Percentiles rank a stretch among this genome's conserved stretches.
Conservation (phyloP, 495 filamentous ascomycete genomes). For the Penicillium fimorum region DNA sequence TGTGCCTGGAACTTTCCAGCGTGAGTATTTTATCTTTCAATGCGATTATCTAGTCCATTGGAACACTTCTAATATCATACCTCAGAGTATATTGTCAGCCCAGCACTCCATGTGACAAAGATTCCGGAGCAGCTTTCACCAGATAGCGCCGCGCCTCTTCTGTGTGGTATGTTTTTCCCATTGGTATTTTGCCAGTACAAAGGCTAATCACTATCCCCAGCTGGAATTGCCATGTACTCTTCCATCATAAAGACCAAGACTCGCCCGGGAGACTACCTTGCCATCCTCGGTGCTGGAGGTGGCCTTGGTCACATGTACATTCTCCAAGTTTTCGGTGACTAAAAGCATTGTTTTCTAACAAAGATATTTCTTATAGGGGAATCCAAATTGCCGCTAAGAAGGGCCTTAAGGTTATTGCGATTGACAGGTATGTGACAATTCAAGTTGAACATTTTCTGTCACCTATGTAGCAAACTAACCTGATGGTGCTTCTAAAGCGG, state of each 20-base stretch:
- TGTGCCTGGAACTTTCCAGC: conserved; percentile 47
- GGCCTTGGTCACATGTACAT: conserved; percentile 46
- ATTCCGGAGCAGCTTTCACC: conserved; percentile 36
- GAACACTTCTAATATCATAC: not conserved
- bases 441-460: not conserved
- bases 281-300: conserved; percentile 44
- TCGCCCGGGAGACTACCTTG: conserved; percentile 41
- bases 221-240: conserved; percentile 50
- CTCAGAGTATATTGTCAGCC: conserved; percentile 42
- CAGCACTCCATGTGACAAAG: conserved; percentile 40
- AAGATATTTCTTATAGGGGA: conserved; percentile 24
- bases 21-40: conserved; percentile 18
- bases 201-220: conserved; percentile 14
- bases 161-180: conserved; percentile 34
- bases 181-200: not conserved
- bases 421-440: conserved; percentile 34
- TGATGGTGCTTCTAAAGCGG: conserved; percentile 22
- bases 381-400: conserved; percentile 45
- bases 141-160: conserved; percentile 38
- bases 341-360: not conserved
- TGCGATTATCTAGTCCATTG: not conserved
- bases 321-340: not conserved
- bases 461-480: not conserved
- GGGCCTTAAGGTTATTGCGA: conserved; percentile 42
- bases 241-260: conserved; percentile 46